phyloP scores from a whole-genome alignment of 495 filamentous ascomycete genomes.

The Pyrenula massariospora region DNA sequence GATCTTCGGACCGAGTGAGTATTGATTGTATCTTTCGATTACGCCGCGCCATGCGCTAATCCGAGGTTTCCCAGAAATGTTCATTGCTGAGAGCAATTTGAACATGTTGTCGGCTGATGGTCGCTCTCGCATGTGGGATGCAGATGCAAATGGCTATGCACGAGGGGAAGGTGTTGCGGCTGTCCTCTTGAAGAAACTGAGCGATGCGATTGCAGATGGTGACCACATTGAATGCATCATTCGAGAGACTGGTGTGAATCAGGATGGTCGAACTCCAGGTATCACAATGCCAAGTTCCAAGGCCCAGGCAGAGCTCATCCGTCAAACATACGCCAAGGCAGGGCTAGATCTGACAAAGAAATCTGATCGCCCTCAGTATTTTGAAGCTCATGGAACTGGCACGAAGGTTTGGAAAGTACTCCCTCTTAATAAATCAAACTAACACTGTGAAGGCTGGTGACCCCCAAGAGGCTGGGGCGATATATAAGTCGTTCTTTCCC shows the following conservation, averaged over 20 bases:
- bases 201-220: conserved; percentile 17
- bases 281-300: conserved; percentile 14
- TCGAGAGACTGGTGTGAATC: conserved; percentile 16
- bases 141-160: conserved; percentile 36
- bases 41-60: too few species aligned
- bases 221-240: conserved; percentile 30
- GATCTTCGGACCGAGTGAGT: conserved; percentile 26
- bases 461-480: conserved; percentile 46
- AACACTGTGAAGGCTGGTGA: conserved; percentile 31
- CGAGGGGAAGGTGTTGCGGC: conserved; percentile 41
- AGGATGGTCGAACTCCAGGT: conserved; percentile 9
- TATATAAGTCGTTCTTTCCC: conserved; percentile 30
- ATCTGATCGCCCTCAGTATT: conserved; percentile 4
- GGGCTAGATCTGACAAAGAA: conserved; percentile 20
- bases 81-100: conserved; percentile 11
- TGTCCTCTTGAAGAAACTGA: conserved; percentile 20
- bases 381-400: conserved; percentile 37
- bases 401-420: conserved; percentile 19
- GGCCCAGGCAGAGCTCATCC: conserved; percentile 21
- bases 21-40: not conserved
- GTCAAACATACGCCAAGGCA: conserved; percentile 17
- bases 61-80: not conserved
- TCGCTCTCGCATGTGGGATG: conserved; percentile 3
- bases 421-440: not conserved
- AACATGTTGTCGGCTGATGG: conserved; percentile 14